These are phyloP conservation scores for Inosperma sp. DNA, from an alignment of 768 basidiomycete genomes.

Conservation along the genomic window DNA sequence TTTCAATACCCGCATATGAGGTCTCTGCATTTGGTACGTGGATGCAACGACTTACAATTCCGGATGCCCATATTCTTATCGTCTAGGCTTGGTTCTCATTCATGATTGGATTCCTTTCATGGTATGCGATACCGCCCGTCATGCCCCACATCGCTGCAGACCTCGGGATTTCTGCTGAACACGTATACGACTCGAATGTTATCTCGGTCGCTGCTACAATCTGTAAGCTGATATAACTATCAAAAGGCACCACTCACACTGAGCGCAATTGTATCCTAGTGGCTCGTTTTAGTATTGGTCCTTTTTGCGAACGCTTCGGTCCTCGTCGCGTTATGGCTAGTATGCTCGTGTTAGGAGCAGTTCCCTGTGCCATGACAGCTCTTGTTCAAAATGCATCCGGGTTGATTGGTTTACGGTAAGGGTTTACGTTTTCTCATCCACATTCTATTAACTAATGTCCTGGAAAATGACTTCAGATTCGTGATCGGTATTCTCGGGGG, in stretches of 20 bases:
- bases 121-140: slow-evolving; percentile 38
- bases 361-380: slow-evolving; percentile 56
- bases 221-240: not conserved
- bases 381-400: slow-evolving; percentile 35
- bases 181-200: slow-evolving; percentile 52
- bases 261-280: slow-evolving; percentile 16
- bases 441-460: not conserved
- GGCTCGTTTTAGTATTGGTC: slow-evolving; percentile 45
- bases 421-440: not conserved
- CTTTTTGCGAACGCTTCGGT: slow-evolving; percentile 48
- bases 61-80: not conserved
- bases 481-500: slow-evolving; percentile 59
- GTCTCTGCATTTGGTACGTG: not conserved
- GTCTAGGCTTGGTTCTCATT: slow-evolving; percentile 49
- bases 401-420: not conserved
- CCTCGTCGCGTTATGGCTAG: slow-evolving; percentile 53
- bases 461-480: slow-evolving; percentile 45
- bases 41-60: not conserved
- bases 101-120: slow-evolving; percentile 21
- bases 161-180: slow-evolving; percentile 41
- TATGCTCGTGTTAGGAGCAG: slow-evolving; percentile 49
- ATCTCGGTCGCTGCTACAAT: slow-evolving; percentile 46
- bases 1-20: slow-evolving; percentile 3
- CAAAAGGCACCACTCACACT: not conserved
- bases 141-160: slow-evolving; percentile 52